Evolutionary conservation across 2,329 filamentous ascomycete genomes (phyloP), one percentile per base, ranked within the genome.

Genomic region (Talaromyces rugulosus): DNA sequence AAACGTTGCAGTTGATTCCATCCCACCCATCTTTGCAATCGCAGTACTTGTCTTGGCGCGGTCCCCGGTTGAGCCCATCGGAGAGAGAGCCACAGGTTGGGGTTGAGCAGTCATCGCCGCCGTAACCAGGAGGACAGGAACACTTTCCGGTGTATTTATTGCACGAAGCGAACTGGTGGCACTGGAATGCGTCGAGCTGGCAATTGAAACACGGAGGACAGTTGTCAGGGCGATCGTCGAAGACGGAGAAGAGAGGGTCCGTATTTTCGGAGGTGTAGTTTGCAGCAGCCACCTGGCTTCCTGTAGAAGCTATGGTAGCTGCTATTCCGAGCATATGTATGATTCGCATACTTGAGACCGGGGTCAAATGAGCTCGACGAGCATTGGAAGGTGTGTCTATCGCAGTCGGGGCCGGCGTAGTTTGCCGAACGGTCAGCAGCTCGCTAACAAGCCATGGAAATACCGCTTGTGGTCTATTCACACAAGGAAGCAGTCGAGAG

Each of bases 1-100:
- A 99, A 61, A 99, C 91, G 71, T 95, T 99, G 85, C 95, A 99
- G 81, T 99, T 99, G 79, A 99, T 94, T 66, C 95, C 95, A 47
- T 86, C 86, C 95, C 95, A 99, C 61, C 95, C 95, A 42, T 96
- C 90, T 72, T 93, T 89, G 76, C 95, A 99, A 50, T 92, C 81
- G 78, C 95, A 99, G 47, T 82, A 80, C 62, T 87, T 83, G 65
- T 86, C 87, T 58, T 86, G 80, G 72, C 95, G 86, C 72, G 91
- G 88, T 27, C 88, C 85, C 68, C 95, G 85, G 70, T 98, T 87
- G 67, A 84, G 84, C 66, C 92, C 93, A 69, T 92, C 89, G 44
- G 90, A 86, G 47, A 97, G 82, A 42, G 93, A 95, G 62, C 94
- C 95, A 73, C 95, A 99, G 6, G 96, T 87, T 83, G 96, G 95